Evolutionary conservation across 768 basidiomycete species (phyloP), one percentile per base, ranked within the genome.

Genomic region (Lentinula boryana): DNA sequence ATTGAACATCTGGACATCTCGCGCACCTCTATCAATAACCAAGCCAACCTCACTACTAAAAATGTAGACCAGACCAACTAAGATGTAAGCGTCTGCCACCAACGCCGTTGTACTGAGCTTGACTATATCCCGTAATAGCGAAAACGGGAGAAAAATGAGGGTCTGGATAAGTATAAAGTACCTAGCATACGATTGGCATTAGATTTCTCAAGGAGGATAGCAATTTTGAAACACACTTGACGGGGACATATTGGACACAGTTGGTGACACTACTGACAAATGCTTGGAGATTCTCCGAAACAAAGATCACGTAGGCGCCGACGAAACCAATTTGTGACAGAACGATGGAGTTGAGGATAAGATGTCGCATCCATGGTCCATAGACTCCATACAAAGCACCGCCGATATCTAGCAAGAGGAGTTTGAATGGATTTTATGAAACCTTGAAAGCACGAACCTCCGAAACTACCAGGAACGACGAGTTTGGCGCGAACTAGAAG

Each of bases 91-190:
- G 70, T 99, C 97, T 1, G 97, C 97, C 32, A 97, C 71, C 55
- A 99, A 84, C 2, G 94, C 96, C 0, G 95, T 91, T 1, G 88
- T 87, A 66, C 92, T 94, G 38, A 99, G 82, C 73, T 95, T 97
- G 32, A 95, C 91, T n/a, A 99, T 80, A 73, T 97, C 93, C 33
- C 97, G 84, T 58, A 98, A 80, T 63, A 99, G 86, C 3, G 87
- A 91, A 56, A 97, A 75, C 0, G 97, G 97, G 2, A 98, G 75
- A 77, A 98, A 95, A 68, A 98, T 78, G 66, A 95, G 65, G 48
- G 95, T 72, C 69, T 98, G 92, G 32, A 88, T 76, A 50, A 91
- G 69, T 67, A 99, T 98, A 70, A 91, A 93, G 70, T 56, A 56
- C 40, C 55, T 56, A 21, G 3, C 10, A 12, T 21, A n/a, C 6